Conservation (phyloP, 2,329 filamentous ascomycete species). For the Colletotrichum cordylinicola region DNA sequence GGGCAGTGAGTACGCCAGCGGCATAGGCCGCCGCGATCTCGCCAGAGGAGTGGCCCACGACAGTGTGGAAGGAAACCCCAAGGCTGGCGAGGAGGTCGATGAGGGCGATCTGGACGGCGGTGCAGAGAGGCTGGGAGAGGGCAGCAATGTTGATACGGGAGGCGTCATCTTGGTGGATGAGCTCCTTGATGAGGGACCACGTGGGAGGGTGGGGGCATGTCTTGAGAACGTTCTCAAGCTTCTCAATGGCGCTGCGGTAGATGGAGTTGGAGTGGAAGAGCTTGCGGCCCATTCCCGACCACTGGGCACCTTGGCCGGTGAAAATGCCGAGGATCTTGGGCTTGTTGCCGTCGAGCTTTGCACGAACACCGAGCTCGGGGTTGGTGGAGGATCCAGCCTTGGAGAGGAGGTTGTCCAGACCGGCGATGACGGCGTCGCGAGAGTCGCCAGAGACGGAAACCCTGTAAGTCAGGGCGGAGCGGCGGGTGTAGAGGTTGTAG, state of each 20-base stretch:
- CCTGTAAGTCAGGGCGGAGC: conserved; percentile 16
- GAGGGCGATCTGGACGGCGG: conserved; percentile 28
- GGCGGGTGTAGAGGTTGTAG: conserved; percentile 7
- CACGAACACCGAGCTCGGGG: conserved; percentile 14
- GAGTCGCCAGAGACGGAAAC: neutral
- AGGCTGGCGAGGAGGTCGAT: conserved; percentile 20
- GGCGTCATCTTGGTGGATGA: conserved; percentile 11
- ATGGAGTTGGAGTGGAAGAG: conserved; percentile 20
- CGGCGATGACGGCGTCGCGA: neutral
- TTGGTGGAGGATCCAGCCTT: conserved; percentile 5
- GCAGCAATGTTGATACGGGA: conserved; percentile 25
- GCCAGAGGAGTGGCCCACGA: conserved; percentile 29
- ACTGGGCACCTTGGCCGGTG: conserved; percentile 40
- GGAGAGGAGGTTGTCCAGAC: conserved; percentile 2
- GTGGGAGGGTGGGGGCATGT: neutral
- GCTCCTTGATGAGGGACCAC: conserved; percentile 25
- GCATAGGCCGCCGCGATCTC: conserved; percentile 43
- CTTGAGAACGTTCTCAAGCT: conserved; percentile 21
- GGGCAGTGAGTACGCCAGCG: conserved; percentile 25
- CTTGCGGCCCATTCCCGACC: conserved; percentile 35
- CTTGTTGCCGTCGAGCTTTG: conserved; percentile 13
- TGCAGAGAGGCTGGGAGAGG: conserved; percentile 25
- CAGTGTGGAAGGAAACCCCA: conserved; percentile 20
- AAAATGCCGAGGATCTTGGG: conserved; percentile 32
- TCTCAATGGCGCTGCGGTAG: conserved; percentile 19